Base-by-base conservation (phyloP, 495 filamentous ascomycete species). In the Aspergillus carlsbadensis region DNA sequence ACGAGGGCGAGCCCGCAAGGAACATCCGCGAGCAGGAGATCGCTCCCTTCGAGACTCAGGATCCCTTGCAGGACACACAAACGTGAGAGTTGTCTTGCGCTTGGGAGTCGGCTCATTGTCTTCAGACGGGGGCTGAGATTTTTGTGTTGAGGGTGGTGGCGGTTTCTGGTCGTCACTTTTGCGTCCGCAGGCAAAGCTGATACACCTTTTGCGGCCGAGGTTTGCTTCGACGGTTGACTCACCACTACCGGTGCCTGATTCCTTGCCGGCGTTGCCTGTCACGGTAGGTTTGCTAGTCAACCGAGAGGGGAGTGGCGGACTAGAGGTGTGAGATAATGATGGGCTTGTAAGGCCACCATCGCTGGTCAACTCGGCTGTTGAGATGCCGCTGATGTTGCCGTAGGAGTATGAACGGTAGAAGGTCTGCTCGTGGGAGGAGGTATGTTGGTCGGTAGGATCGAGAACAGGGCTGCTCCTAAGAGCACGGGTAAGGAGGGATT, bases 261-360 rank as follows among this genome's bases (percentile, higher is more conserved):
- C 60, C 35, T 73, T 63, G 10, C 65, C 17, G 31, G 35, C 74
- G 43, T 68, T 70, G 22, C 52, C 59, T 22, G 56, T 31, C 56
- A 59, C 41, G 2, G 64, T 50, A 4, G 61, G 47, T 50, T 69
- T 68, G 31, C 59, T 52, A 55, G 70, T 62, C 51, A 72, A 56
- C 18, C 66, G 67, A 31, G 78, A 66, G 0, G 86, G 83, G 5
- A 84, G 70, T 22, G 90, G 91, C 10, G 94, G 94, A 66, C 94
- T 98, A 6, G 93, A 90, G 11, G 91, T 90, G 65, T 82, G 90
- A 46, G 90, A 88, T 20, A 91, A 77, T n/a, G 91, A 85, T 40
- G 94, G 91, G 61, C 91, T 95, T n/a, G 92, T 96, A 37, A 91
- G 72, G 43, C 90, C 93, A 36, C 88, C 94, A 65, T 96, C 94